Percentiles rank a stretch among this genome's conserved stretches.
Evolutionary conservation across 768 basidiomycete genomes (phyloP).

Genomic region (Mycena haematopus): DNA sequence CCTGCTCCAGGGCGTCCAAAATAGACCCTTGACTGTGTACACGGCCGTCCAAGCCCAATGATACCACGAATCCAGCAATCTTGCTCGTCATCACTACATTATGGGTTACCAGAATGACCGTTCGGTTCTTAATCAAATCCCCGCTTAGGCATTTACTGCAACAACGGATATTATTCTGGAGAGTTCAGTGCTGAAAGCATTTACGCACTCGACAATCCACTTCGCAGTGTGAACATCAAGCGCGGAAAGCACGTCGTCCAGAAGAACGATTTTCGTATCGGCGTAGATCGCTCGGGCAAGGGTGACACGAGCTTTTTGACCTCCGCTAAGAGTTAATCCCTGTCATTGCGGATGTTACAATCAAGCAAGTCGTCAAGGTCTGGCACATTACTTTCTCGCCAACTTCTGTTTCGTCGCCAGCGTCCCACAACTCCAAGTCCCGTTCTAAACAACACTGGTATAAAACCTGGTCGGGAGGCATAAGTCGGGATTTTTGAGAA

Average conservation of each 20-base stretch:
- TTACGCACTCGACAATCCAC: constrained; percentile 66
- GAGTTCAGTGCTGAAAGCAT: too few relatives aligned
- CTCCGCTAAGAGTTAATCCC: constrained; percentile 42
- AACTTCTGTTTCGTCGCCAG: constrained; percentile 73
- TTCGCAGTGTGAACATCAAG: constrained; percentile 81
- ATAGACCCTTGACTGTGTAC: constrained; percentile 57
- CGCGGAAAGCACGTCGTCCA: constrained; percentile 77
- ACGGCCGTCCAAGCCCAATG: constrained; percentile 61
- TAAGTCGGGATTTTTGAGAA: too few relatives aligned
- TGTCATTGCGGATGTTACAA: background rate
- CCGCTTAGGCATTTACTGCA: constrained; percentile 75
- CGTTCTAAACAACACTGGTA: constrained; percentile 76
- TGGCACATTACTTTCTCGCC: constrained; percentile 71
- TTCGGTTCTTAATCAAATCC: constrained; percentile 75
- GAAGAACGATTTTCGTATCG: constrained; percentile 61
- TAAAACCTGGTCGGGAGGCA: constrained; percentile 42
- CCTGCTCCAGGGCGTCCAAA: constrained; percentile 51
- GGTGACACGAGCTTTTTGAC: constrained; percentile 54
- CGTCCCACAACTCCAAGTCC: constrained; percentile 73
- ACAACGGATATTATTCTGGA: background rate
- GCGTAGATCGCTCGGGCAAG: constrained; percentile 56
- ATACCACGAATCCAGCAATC: constrained; percentile 63
- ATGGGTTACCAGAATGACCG: constrained; percentile 74
- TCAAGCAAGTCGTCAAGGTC: constrained; percentile 12
- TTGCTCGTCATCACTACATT: constrained; percentile 56